Percentiles rank a stretch among this genome's conserved stretches.
phyloP scores from a whole-genome alignment of 495 filamentous ascomycete genomes.

The Hyaloscypha hepaticicola region DNA sequence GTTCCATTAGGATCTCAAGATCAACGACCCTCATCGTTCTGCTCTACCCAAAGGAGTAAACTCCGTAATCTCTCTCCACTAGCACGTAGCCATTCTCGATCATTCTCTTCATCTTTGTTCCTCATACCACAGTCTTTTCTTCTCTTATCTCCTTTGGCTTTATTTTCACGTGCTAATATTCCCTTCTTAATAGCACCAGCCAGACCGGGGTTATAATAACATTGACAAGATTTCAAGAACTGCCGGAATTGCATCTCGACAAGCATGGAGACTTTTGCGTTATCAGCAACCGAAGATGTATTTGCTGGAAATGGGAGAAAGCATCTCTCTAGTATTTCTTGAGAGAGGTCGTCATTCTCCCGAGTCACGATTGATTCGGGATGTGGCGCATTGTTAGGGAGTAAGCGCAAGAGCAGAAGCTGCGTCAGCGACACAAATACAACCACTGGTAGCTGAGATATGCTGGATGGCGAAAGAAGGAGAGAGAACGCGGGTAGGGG shows the following conservation, averaged over 20 bases:
- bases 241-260: constrained; percentile 70
- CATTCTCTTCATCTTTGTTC: constrained; percentile 30
- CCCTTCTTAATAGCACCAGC: constrained; percentile 58
- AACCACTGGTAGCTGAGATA: constrained; percentile 46
- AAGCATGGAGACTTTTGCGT: constrained; percentile 75
- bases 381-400: constrained; percentile 55
- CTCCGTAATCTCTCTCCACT: constrained; percentile 32
- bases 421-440: constrained; percentile 62
- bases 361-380: constrained; percentile 36
- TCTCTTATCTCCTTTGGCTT: constrained; percentile 30
- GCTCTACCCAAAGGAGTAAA: constrained; percentile 32
- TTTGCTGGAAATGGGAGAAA: constrained; percentile 74
- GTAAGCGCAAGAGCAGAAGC: constrained; percentile 59
- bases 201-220: constrained; percentile 48
- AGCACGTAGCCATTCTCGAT: constrained; percentile 22
- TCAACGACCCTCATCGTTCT: constrained; percentile 13
- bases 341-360: constrained; percentile 46
- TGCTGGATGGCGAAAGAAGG: constrained; percentile 56
- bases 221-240: constrained; percentile 42
- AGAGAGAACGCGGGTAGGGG: constrained; percentile 69
- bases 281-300: constrained; percentile 61
- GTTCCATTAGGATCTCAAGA: neutral
- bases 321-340: constrained; percentile 59
- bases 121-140: constrained; percentile 30
- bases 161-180: constrained; percentile 55